Base-by-base conservation (phyloP, 371 early-diverging fungal species). In the Apophysomyces elegans region DNA sequence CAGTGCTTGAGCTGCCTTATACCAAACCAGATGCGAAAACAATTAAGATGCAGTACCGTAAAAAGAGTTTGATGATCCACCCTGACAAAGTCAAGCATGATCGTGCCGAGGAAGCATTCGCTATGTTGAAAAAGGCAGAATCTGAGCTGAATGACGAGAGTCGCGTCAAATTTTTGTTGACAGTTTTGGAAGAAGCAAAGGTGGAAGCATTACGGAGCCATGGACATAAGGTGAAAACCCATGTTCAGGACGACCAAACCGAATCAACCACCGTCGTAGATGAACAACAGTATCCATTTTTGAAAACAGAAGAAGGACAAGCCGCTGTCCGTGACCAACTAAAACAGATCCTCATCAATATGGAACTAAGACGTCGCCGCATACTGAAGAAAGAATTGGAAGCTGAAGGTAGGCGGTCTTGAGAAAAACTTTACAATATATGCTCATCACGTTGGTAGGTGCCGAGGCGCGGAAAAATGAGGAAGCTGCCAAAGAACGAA, bases 31-130 rank as follows among this genome's bases (percentile, higher is more conserved):
- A 86, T 4, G 66, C 86, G 2, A 83, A 88, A 45, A 84, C 86
- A 13, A 78, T 94, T 74, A 92, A 93, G 68, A 64, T 84, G 47
- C 86, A 86, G 2, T 96, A 93, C 81, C 87, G 96, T 38, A 89
- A 86, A 64, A 93, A 92, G 72, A 94, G 94, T 63, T 85, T 94
- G 21, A 91, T 93, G 74, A 90, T 93, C 38, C 96, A 96, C 69
- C 96, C 96, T 3, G 96, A 96, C 76, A 96, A 93, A 68, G 84
- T 88, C 38, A 83, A 87, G 59, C 95, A 95, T 68, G 87, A 87
- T 18, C 74, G 81, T 12, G 95, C 96, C 5, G 84, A 87, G 59
- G 92, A 93, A 41, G 94, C 95, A 0, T 96, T 96, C 71, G 90
- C 91, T 26, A 60, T 88, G 56, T 79, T 96, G n/a, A 95, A 95